These are phyloP conservation scores for Hymenoscyphus occultus DNA, from an alignment of 2,329 filamentous ascomycete genomes.

Conservation along the genomic window DNA sequence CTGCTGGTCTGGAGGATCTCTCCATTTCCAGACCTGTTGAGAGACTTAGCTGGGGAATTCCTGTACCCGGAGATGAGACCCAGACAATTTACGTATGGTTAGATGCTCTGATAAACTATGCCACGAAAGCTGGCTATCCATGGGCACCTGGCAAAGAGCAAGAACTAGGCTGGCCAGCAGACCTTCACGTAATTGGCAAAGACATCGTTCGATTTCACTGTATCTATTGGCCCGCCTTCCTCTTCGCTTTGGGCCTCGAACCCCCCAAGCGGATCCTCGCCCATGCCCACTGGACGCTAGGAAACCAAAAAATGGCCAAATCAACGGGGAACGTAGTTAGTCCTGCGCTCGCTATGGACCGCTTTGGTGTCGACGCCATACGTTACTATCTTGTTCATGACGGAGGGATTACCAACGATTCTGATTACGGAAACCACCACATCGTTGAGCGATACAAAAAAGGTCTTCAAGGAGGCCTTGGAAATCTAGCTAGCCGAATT, in stretches of 20 bases:
- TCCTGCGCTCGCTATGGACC: conserved; percentile 84
- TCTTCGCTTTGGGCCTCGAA: conserved; percentile 81
- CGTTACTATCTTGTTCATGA: conserved; percentile 85
- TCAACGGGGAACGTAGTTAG: conserved; percentile 93
- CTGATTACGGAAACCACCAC: conserved; percentile 77
- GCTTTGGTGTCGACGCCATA: conserved; percentile 84
- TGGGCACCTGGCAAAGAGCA: conserved; percentile 65
- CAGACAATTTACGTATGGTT: conserved; percentile 99
- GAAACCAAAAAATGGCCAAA: conserved; percentile 92
- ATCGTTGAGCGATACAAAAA: conserved; percentile 79
- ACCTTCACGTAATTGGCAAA: conserved; percentile 92
- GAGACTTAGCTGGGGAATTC: conserved; percentile 82
- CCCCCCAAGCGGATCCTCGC: conserved; percentile 77
- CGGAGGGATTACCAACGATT: conserved; percentile 72
- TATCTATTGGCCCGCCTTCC: conserved; percentile 95
- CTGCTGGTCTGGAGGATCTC: conserved; percentile 76
- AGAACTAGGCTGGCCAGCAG: conserved; percentile 76
- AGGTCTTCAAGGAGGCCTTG: conserved; percentile 70
- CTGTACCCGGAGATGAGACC: conserved; percentile 74
- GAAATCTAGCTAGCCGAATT: conserved; percentile 75
- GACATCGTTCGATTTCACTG: conserved; percentile 96
- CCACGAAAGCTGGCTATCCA: conserved; percentile 84
- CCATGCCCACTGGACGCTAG: conserved; percentile 95
- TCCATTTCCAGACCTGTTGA: conserved; percentile 81
- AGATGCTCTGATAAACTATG: conserved; percentile 91